phyloP scores from a whole-genome alignment of 495 filamentous ascomycete species.

The Penicillium turbatum region DNA sequence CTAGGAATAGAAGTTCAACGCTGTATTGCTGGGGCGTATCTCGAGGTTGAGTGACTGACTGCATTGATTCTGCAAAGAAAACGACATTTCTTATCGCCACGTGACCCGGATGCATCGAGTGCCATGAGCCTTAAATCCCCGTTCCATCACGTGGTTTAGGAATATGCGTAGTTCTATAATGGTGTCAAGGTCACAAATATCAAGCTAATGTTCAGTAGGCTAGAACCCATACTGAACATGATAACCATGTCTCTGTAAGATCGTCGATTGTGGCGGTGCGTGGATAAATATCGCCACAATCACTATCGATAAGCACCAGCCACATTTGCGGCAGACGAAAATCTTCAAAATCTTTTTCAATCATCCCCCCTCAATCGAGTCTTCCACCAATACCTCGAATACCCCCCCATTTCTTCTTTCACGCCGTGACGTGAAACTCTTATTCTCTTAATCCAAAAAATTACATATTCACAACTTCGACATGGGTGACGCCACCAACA shows the following conservation, averaged over 20 bases:
- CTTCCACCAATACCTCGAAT: slow-evolving; percentile 16
- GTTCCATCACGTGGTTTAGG: neutral
- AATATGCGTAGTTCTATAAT: neutral
- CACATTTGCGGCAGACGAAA: slow-evolving; percentile 28
- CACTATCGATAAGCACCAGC: slow-evolving; percentile 42
- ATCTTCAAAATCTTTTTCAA: slow-evolving; percentile 30
- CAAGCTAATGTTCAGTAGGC: neutral
- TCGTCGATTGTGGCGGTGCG: neutral
- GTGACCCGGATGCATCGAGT: slow-evolving; percentile 3
- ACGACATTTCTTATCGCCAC: slow-evolving; percentile 19
- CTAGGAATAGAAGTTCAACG: neutral
- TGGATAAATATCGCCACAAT: slow-evolving; percentile 26
- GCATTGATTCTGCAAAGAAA: slow-evolving; percentile 5
- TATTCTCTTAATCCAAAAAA: slow-evolving; percentile 10
- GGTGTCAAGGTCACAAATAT: neutral
- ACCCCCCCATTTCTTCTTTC: slow-evolving; percentile 14
- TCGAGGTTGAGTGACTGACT: neutral
- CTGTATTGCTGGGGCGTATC: neutral
- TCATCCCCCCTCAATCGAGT: slow-evolving; percentile 24
- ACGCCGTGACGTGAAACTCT: slow-evolving; percentile 16
- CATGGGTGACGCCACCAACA: slow-evolving; percentile 54
- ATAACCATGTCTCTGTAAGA: too few relatives aligned
- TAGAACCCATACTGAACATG: neutral
- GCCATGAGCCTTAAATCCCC: neutral
- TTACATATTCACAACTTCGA: slow-evolving; percentile 22